These are phyloP conservation scores for Tulasnella sp. DNA, from an alignment of 768 basidiomycete genomes.

Conservation along the genomic window DNA sequence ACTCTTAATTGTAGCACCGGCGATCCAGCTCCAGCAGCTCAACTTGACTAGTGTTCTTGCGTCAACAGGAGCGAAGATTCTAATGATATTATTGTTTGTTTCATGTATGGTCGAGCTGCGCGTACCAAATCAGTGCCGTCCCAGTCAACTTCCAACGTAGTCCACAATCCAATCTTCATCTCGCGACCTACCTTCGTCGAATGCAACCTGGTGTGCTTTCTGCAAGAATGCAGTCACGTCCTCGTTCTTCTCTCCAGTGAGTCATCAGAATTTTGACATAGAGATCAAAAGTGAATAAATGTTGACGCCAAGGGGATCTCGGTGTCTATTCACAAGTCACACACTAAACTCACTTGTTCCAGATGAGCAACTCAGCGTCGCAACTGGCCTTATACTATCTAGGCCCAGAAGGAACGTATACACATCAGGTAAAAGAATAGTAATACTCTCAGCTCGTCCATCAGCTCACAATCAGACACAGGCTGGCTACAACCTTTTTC, in stretches of 20 bases:
- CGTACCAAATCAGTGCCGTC: slow-evolving; percentile 1
- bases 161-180: slow-evolving; percentile 8
- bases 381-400: slow-evolving; percentile 1
- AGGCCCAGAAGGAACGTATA: slow-evolving; percentile 15
- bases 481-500: slow-evolving; percentile 13
- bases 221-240: neutral
- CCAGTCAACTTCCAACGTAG: neutral
- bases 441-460: neutral
- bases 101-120: neutral
- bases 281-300: too few relatives aligned
- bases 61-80: too few relatives aligned
- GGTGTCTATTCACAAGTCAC: too few relatives aligned
- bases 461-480: neutral
- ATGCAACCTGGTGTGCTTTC: neutral
- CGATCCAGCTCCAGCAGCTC: too few relatives aligned
- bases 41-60: too few relatives aligned
- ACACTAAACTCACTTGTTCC: too few relatives aligned
- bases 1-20: too few relatives aligned
- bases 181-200: neutral
- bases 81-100: too few relatives aligned
- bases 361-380: too few relatives aligned
- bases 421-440: slow-evolving; percentile 6
- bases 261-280: neutral
- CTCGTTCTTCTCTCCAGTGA: neutral
- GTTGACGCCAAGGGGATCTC: too few relatives aligned